Conservation (phyloP, 2,329 filamentous ascomycete species). For the Xylaria sp. region DNA sequence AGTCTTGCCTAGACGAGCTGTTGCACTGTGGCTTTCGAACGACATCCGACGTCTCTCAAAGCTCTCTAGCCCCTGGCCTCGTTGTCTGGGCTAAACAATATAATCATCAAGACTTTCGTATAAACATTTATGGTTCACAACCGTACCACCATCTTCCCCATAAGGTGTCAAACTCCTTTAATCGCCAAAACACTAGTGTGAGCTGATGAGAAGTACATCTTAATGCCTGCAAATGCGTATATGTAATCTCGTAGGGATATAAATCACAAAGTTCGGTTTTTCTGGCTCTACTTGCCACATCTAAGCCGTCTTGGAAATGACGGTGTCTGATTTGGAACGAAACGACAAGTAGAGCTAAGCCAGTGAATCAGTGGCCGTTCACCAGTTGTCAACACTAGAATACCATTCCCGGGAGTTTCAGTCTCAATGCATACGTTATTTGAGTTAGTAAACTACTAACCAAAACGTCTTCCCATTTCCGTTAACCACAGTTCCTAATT, state of each 20-base stretch:
- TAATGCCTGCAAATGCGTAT: not conserved
- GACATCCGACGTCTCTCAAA: conserved; percentile 18
- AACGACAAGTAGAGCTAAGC: not conserved
- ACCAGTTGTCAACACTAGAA: not conserved
- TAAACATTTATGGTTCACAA: not conserved
- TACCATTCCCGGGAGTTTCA: not conserved
- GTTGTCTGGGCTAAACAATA: not conserved
- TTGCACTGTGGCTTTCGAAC: conserved; percentile 15
- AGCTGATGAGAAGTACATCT: not conserved
- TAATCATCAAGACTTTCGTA: not conserved
- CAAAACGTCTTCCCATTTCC: not conserved
- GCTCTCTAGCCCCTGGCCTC: conserved; percentile 13
- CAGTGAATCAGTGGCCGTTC: not conserved
- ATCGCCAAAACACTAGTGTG: not conserved
- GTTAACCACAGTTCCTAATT: not conserved
- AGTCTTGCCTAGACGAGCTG: not conserved
- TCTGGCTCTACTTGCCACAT: not conserved
- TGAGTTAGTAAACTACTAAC: not conserved
- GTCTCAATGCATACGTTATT: not conserved
- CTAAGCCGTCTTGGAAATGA: not conserved
- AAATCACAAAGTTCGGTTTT: not conserved
- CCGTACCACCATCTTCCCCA: not conserved
- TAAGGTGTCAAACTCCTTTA: not conserved
- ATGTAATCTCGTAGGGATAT: not conserved
- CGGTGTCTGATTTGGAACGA: not conserved